These are phyloP conservation scores for Boletus sp. DNA, from an alignment of 768 basidiomycete species.

Conservation along the genomic window DNA sequence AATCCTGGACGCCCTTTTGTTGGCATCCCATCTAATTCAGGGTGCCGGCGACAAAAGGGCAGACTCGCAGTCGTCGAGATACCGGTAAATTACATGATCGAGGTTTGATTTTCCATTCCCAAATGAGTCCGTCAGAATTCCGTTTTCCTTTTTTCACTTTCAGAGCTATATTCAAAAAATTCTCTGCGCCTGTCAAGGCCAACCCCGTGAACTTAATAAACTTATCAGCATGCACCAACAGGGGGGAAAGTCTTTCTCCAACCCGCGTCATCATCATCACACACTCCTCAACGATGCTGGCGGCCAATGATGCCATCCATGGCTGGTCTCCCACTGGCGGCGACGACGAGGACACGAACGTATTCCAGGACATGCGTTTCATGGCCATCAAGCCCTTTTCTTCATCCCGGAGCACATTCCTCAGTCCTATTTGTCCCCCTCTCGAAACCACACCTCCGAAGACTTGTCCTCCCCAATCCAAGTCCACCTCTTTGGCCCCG, in stretches of 20 bases:
- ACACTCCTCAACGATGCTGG: slow-evolving; percentile 5
- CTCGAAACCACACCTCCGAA: slow-evolving; percentile 2
- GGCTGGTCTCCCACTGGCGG: slow-evolving; percentile 29
- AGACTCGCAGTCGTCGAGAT: not conserved
- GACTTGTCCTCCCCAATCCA: not conserved
- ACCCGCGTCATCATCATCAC: not conserved
- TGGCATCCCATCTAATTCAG: not conserved
- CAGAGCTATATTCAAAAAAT: not conserved
- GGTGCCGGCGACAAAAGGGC: not conserved
- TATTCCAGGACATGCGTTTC: slow-evolving; percentile 18
- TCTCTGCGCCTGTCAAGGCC: not conserved
- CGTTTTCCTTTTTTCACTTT: slow-evolving; percentile 2
- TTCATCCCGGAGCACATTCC: not conserved
- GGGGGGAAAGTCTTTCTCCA: not conserved
- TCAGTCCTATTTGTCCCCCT: slow-evolving; percentile 15
- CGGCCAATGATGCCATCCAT: slow-evolving; percentile 9
- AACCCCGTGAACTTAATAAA: slow-evolving; percentile 11
- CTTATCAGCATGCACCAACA: not conserved
- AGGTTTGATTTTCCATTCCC: slow-evolving; percentile 13
- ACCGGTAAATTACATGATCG: slow-evolving; percentile 10
- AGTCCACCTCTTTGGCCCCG: not conserved
- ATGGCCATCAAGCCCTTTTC: slow-evolving; percentile 2
- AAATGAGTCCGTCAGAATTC: slow-evolving; percentile 5
- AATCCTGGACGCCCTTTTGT: no score
- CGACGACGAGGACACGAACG: slow-evolving; percentile 29